These are phyloP conservation scores for Globisporangium carolinianum DNA, from an alignment of 352 stramenopile species.

Conservation along the genomic window DNA sequence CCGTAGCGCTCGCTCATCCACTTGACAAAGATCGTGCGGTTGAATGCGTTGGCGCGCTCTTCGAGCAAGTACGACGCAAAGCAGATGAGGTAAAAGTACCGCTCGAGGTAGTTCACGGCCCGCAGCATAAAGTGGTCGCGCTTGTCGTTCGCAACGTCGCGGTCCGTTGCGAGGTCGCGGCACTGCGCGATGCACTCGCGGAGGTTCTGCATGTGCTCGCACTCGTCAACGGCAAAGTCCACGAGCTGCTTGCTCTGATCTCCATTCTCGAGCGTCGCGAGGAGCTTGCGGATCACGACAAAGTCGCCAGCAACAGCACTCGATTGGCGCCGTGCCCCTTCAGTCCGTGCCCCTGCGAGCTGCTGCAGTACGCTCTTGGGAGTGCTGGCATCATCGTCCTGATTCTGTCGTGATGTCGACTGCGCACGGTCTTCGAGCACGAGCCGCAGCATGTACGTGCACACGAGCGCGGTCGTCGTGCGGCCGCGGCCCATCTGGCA, in stretches of 20 bases:
- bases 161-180: conserved; percentile 67
- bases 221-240: conserved; percentile 70
- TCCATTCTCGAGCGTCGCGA: conserved; percentile 70
- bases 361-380: conserved; percentile 18
- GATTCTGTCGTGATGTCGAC: conserved; percentile 1
- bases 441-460: conserved; percentile 81
- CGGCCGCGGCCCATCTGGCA: conserved; percentile 87
- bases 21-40: conserved; percentile 53
- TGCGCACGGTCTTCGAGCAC: conserved; percentile 38
- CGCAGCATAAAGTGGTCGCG: conserved; percentile 80
- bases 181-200: conserved; percentile 79
- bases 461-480: conserved; percentile 86
- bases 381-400: background rate
- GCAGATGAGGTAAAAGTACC: conserved; percentile 88
- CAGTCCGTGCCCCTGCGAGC: conserved; percentile 6
- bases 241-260: conserved; percentile 51
- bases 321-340: conserved; percentile 38
- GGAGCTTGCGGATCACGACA: conserved; percentile 66
- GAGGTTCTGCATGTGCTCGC: conserved; percentile 81
- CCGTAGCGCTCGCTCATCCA: conserved; percentile 85
- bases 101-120: conserved; percentile 84
- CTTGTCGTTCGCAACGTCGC: conserved; percentile 53
- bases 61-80: conserved; percentile 85
- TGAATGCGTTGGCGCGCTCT: conserved; percentile 45
- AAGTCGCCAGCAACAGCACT: conserved; percentile 50